These are phyloP conservation scores for Solidago caesia DNA, from an alignment of 129 eudicot species.

Conservation along the genomic window DNA sequence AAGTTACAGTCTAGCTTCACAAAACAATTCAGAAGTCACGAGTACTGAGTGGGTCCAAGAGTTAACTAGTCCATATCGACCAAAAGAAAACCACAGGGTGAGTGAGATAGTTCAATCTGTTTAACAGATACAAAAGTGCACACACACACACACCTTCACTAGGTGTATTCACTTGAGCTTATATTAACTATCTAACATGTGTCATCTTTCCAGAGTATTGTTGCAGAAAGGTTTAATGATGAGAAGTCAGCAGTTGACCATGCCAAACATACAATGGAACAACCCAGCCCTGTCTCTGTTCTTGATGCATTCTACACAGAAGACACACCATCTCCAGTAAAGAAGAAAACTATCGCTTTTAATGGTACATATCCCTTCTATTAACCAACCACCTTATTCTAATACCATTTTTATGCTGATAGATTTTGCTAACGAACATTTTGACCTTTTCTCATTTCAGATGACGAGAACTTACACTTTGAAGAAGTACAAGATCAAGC, in stretches of 20 bases:
- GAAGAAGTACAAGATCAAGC: constrained; percentile 43
- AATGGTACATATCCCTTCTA: constrained; percentile 43
- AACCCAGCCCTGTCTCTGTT: constrained; percentile 95
- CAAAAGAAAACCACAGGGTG: constrained; percentile 39
- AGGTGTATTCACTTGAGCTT: constrained; percentile 1
- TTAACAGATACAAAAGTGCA: neutral
- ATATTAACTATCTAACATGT: constrained; percentile 19
- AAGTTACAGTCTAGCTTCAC: constrained; percentile 58
- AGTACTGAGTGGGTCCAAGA: constrained; percentile 43
- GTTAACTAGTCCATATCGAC: constrained; percentile 33
- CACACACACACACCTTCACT: constrained; percentile 13
- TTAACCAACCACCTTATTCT: neutral
- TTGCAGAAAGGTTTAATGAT: constrained; percentile 41
- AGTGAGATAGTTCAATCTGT: constrained; percentile 13
- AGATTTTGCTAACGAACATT: constrained; percentile 1
- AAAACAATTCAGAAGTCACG: constrained; percentile 48
- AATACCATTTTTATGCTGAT: neutral
- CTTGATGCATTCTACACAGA: constrained; percentile 82
- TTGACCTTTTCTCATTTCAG: constrained; percentile 33
- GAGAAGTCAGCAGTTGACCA: constrained; percentile 46
- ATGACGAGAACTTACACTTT: constrained; percentile 41
- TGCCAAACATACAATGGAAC: constrained; percentile 52
- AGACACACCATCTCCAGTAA: constrained; percentile 85
- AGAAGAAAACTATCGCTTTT: constrained; percentile 63
- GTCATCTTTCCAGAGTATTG: constrained; percentile 39